Evolutionary conservation across 306 rosid species (phyloP).

Genomic region (Hippophae tibetana): DNA sequence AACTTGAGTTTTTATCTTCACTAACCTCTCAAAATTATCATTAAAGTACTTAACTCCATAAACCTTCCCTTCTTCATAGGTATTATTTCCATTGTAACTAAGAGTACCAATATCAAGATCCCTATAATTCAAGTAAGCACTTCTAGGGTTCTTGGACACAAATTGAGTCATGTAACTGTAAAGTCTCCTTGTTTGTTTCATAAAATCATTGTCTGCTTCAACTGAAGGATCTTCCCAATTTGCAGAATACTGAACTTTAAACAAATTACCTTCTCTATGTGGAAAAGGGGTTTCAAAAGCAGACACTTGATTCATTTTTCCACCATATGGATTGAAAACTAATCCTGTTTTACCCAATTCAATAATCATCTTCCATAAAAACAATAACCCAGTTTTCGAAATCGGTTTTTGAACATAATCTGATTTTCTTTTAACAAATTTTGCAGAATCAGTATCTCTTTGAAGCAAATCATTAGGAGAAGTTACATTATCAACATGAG

Average conservation of each 20-base stretch:
- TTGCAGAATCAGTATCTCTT: slow-evolving; percentile 26
- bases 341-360: slow-evolving; percentile 43
- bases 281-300: slow-evolving; percentile 54
- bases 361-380: slow-evolving; percentile 40
- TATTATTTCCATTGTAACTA: not conserved
- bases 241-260: slow-evolving; percentile 56
- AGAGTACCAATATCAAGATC: slow-evolving; percentile 17
- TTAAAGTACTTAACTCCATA: slow-evolving; percentile 61
- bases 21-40: slow-evolving; percentile 50
- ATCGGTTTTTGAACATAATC: slow-evolving; percentile 56
- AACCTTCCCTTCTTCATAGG: slow-evolving; percentile 11
- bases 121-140: slow-evolving; percentile 59
- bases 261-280: slow-evolving; percentile 55
- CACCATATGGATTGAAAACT: slow-evolving; percentile 77
- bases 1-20: slow-evolving; percentile 45
- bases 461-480: slow-evolving; percentile 37
- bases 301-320: slow-evolving; percentile 48
- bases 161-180: slow-evolving; percentile 56
- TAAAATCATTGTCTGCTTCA: slow-evolving; percentile 15
- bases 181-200: slow-evolving; percentile 35
- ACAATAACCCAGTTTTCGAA: slow-evolving; percentile 36
- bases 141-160: slow-evolving; percentile 70
- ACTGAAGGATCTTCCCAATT: slow-evolving; percentile 35
- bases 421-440: slow-evolving; percentile 40
- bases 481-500: slow-evolving; percentile 17